Evolutionary conservation across 2,329 filamentous ascomycete species (phyloP), one percentile per base, ranked within the genome.

Genomic region (Fusarium avenaceum): DNA sequence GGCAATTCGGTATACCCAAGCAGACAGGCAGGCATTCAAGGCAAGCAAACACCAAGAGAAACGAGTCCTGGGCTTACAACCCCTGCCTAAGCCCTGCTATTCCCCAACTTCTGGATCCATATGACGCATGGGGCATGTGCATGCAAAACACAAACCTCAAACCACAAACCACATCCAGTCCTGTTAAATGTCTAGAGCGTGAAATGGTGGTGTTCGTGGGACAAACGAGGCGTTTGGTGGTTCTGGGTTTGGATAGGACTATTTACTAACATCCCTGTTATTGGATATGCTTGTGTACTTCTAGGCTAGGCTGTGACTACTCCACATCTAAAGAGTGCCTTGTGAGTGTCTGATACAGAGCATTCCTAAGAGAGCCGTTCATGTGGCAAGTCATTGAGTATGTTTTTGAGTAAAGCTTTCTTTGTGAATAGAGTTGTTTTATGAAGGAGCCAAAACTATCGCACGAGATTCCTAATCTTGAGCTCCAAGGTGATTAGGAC

Each of bases 281-380:
- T 53, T 61, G 58, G 56, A 61, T 50, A 61, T 45, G 30, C 30
- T 33, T 33, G 30, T 15, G 14, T 15, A 14, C 30, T 28, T 59
- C 56, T 53, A 61, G 56, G 26, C 56, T 53, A 61, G 56, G 26
- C 57, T 46, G 40, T 38, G 46, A 32, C 33, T 42, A 61, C 57
- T 64, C 59, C 61, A 65, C 62, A 30, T 13, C 28, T 30, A 64
- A 42, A 61, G 61, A 55, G 44, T 60, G 62, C 62, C 62, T 65
- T 58, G 51, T 26, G 61, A 39, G 46, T 58, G 39, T 52, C 46
- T 61, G 22, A 46, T 22, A 32, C 52, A 26, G 20, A 35, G n/a
- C 35, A 48, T 43, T 56, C 24, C 17, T 32, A 35, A 17, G 30
- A 15, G 14, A 22, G 8, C n/a, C 13, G 9, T 52, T 46, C 9